Evolutionary conservation across 169 alveolate genomes (phyloP).

Genomic region (Cytauxzoon felis): DNA sequence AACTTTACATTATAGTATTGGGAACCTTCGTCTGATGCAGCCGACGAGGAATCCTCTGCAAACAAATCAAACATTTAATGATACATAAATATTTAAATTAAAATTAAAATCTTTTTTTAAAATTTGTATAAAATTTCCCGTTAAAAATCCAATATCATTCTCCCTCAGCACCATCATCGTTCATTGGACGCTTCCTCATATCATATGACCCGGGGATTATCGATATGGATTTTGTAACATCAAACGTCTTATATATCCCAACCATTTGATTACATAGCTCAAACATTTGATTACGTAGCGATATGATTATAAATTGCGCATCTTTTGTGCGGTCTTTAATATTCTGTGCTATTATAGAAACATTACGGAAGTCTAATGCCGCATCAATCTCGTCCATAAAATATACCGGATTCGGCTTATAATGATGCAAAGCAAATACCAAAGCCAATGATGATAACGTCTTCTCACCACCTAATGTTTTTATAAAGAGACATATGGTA

Average conservation of each 20-base stretch:
- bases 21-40: background rate
- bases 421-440: slow-evolving; percentile 97
- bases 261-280: slow-evolving; percentile 90
- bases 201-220: slow-evolving; percentile 71
- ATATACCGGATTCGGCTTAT: slow-evolving; percentile 96
- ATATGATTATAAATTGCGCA: slow-evolving; percentile 96
- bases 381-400: slow-evolving; percentile 99
- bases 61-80: slow-evolving; percentile 12
- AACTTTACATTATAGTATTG: background rate
- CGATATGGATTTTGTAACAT: slow-evolving; percentile 85
- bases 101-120: background rate
- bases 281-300: slow-evolving; percentile 94
- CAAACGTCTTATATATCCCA: slow-evolving; percentile 90
- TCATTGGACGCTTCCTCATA: slow-evolving; percentile 5
- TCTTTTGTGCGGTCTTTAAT: slow-evolving; percentile 90
- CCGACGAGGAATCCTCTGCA: slow-evolving; percentile 5
- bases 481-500: background rate
- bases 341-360: slow-evolving; percentile 85
- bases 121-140: background rate
- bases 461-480: slow-evolving; percentile 91
- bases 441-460: slow-evolving; percentile 94
- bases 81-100: background rate
- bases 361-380: slow-evolving; percentile 97
- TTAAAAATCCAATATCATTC: background rate
- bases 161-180: background rate